phyloP scores from a whole-genome alignment of 2,329 filamentous ascomycete genomes.

The Pseudocercospora macadamiae region DNA sequence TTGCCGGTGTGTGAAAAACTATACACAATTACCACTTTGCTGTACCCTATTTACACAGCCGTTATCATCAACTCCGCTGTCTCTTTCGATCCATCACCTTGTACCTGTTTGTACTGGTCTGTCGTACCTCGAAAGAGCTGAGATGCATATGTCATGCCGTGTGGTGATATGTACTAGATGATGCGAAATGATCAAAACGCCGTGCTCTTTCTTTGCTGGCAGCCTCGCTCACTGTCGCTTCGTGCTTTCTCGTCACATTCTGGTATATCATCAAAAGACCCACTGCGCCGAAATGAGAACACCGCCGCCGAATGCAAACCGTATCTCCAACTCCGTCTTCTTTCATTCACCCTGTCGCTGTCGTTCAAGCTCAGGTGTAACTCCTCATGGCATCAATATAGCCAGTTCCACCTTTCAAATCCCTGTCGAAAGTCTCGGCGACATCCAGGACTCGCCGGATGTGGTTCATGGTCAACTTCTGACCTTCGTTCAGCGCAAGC shows the following conservation, averaged over 20 bases:
- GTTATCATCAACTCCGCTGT: background rate
- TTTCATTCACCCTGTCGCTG: background rate
- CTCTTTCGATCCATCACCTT: background rate
- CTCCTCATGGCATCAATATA: conserved; percentile 84
- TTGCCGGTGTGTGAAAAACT: background rate
- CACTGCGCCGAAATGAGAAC: background rate
- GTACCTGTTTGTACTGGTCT: background rate
- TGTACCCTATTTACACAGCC: background rate
- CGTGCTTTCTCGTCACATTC: background rate
- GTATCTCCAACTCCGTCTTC: background rate
- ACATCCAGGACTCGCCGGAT: conserved; percentile 83
- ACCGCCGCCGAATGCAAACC: background rate
- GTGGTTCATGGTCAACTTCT: conserved; percentile 74
- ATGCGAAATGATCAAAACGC: background rate
- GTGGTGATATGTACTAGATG: background rate
- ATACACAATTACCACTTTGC: conserved; percentile 3
- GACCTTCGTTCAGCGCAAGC: conserved; percentile 74
- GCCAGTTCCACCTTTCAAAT: conserved; percentile 78
- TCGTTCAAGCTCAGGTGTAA: conserved; percentile 56
- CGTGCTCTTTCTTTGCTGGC: background rate
- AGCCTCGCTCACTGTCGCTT: background rate
- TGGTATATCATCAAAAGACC: background rate
- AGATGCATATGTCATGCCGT: background rate
- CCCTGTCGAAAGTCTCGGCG: conserved; percentile 77
- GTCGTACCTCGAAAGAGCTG: background rate